Evolutionary conservation across 2,329 filamentous ascomycete genomes (phyloP).

Genomic region (Venturia effusa): DNA sequence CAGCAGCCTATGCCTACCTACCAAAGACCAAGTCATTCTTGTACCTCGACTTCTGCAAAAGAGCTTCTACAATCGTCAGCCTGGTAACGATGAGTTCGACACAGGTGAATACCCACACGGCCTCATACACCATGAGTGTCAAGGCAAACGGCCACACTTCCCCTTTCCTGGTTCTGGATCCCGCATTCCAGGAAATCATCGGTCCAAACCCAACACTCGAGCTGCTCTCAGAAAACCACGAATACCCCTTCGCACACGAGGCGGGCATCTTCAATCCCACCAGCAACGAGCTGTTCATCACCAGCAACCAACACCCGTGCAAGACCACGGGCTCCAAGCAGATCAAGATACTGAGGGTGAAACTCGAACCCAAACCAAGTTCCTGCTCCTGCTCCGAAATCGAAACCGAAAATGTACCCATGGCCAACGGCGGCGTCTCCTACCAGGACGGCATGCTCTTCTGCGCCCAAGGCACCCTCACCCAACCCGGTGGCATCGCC

Average conservation of each 20-base stretch:
- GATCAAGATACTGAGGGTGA: conserved; percentile 16
- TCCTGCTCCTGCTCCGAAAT: conserved; percentile 5
- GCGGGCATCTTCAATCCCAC: conserved; percentile 28
- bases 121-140: not conserved
- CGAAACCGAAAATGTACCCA: conserved; percentile 1
- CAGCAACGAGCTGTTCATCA: conserved; percentile 26
- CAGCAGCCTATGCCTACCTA: too few species aligned
- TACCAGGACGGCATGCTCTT: conserved; percentile 22
- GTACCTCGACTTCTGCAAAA: too few species aligned
- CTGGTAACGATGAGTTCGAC: too few species aligned
- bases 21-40: too few species aligned
- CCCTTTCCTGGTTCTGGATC: not conserved
- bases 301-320: conserved; percentile 26
- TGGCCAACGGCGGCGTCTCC: conserved; percentile 22
- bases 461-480: conserved; percentile 24
- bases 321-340: conserved; percentile 14
- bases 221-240: conserved; percentile 27
- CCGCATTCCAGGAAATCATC: conserved; percentile 17
- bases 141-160: not conserved
- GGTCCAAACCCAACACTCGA: conserved; percentile 27
- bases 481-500: conserved; percentile 18
- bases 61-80: too few species aligned
- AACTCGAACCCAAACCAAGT: conserved; percentile 1
- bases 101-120: too few species aligned
- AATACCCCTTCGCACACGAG: conserved; percentile 40